Percentiles rank a stretch among this genome's conserved stretches.
These are phyloP conservation scores for Gaultheria prostrata DNA, from an alignment of 148 eudicot species.

Conservation along the genomic window DNA sequence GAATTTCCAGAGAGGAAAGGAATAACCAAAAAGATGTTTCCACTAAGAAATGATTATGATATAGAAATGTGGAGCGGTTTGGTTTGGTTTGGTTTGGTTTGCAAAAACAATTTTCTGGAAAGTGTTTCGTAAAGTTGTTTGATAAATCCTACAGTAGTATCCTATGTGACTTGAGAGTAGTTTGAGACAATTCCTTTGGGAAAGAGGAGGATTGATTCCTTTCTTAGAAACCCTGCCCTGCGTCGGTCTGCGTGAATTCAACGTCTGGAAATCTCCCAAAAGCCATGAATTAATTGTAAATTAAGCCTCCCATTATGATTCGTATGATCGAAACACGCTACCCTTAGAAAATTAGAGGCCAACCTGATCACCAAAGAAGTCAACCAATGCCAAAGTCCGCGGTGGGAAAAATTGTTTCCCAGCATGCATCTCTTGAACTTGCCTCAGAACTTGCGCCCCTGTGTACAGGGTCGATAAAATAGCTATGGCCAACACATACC, in stretches of 20 bases:
- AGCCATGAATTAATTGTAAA: background rate
- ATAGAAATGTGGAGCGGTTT: background rate
- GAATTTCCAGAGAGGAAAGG: background rate
- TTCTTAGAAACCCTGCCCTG: background rate
- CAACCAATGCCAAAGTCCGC: slow-evolving; percentile 31
- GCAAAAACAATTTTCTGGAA: background rate
- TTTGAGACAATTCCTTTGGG: too few relatives aligned
- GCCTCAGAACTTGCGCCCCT: slow-evolving; percentile 43
- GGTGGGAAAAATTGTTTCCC: slow-evolving; percentile 28
- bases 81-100: background rate
- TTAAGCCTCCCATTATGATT: background rate
- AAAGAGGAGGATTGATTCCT: slow-evolving; percentile 3
- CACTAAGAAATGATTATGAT: background rate
- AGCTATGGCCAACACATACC: slow-evolving; percentile 66
- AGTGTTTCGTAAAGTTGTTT: background rate
- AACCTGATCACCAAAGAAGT: slow-evolving; percentile 77
- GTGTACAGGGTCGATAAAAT: slow-evolving; percentile 57
- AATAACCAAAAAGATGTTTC: background rate
- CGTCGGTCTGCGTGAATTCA: background rate
- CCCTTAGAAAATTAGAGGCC: background rate
- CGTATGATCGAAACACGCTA: background rate
- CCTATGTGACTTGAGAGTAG: too few relatives aligned
- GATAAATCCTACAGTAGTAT: background rate
- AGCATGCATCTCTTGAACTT: slow-evolving; percentile 44
- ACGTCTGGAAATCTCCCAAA: background rate